Conservation (phyloP, 2,329 filamentous ascomycete species). For the Aureobasidium sp. region DNA sequence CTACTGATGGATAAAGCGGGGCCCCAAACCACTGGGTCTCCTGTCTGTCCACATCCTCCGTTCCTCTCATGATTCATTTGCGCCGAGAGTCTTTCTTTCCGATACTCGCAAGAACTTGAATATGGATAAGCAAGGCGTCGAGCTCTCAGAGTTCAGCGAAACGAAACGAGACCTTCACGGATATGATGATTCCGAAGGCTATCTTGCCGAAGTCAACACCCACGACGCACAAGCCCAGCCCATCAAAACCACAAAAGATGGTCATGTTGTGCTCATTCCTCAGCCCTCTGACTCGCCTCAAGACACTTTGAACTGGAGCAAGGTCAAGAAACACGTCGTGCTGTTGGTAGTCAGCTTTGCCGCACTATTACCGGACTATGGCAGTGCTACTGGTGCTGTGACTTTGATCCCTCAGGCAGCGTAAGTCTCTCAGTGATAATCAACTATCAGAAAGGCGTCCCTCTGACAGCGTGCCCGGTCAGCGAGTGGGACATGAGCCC, state of each 20-base stretch:
- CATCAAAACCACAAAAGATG: neutral
- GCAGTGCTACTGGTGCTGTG: conserved; percentile 35
- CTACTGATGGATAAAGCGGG: neutral
- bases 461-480: neutral
- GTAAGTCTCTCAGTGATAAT: conserved; percentile 4
- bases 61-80: neutral
- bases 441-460: conserved; percentile 14
- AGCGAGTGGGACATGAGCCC: conserved; percentile 32
- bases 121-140: neutral
- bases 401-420: conserved; percentile 35
- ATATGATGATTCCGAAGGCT: neutral
- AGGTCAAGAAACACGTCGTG: conserved; percentile 33
- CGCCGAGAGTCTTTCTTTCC: neutral
- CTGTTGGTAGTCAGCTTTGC: conserved; percentile 34
- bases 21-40: neutral
- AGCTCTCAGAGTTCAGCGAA: neutral
- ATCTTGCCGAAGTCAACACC: neutral
- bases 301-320: conserved; percentile 26
- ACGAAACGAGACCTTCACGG: neutral
- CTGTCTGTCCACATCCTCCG: neutral
- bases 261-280: conserved; percentile 12
- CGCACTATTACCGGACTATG: conserved; percentile 38
- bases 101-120: neutral
- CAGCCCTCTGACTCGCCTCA: conserved; percentile 24
- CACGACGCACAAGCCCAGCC: neutral